Evolutionary conservation across 2,329 filamentous ascomycete species (phyloP), one percentile per base, ranked within the genome.

Genomic region (Colletotrichum tofieldiae): DNA sequence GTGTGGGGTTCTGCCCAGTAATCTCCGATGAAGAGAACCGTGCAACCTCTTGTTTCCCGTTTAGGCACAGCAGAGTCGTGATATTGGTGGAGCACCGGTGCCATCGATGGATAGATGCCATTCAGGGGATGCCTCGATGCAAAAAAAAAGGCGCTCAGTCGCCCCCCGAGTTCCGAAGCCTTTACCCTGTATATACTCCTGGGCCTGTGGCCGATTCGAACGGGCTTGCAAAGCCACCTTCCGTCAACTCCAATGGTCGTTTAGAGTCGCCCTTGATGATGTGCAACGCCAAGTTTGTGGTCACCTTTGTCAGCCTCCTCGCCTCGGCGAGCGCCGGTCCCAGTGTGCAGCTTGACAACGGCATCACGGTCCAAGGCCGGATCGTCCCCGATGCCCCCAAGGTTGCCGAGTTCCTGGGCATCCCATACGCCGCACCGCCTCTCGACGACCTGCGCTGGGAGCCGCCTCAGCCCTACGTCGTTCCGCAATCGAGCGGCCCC

Each of bases 341-440:
- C 52, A 72, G 69, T 45, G 65, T 71, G 7, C 49, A 23, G 18
- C 61, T 70, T 20, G 67, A 59, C 26, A 73, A 71, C 39, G 67
- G 71, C 20, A 49, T 73, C 41, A 67, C 55, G 14, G 61, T 73
- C 9, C 60, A 65, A 41, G 71, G 67, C 47, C 67, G 55, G 60
- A 67, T 73, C 55, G 67, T 55, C 43, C 55, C 66, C 23, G 62
- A 70, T 12, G 71, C 61, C 7, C 16, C 66, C 23, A 61, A 65
- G 6, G 70, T 72, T 32, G 67, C 67, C 55, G 67, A 73, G 56
- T 73, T 70, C 67, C 77, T 81, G 20, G 81, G 80, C 55, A 79
- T 92, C 20, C 89, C 89, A 0, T 91, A 88, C 77, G 89, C 88
- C 4, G 84, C 88, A 72, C 86, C 89, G 49, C 89, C 89, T 0